phyloP scores from a whole-genome alignment of 2,329 filamentous ascomycete species.

The Curvularia verruculosa region DNA sequence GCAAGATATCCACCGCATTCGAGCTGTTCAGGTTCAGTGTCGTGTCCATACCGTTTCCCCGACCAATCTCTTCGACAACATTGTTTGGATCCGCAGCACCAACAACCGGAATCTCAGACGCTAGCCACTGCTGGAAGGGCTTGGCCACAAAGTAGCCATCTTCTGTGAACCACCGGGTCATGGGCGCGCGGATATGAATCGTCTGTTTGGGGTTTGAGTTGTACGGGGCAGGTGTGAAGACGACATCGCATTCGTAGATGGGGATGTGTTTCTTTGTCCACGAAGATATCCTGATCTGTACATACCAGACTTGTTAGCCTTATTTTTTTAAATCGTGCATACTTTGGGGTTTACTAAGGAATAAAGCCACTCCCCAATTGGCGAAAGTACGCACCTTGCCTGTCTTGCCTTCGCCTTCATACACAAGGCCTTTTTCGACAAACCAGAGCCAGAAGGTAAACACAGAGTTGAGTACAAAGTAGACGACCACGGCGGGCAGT shows the following conservation, averaged over 20 bases:
- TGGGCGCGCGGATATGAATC: constrained; percentile 66
- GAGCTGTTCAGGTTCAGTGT: constrained; percentile 38
- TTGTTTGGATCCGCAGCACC: constrained; percentile 68
- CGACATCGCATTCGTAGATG: constrained; percentile 76
- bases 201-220: constrained; percentile 47
- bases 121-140: constrained; percentile 80
- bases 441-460: constrained; percentile 85
- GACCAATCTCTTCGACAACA: constrained; percentile 53
- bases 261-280: constrained; percentile 79
- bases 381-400: constrained; percentile 63
- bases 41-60: constrained; percentile 38
- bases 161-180: constrained; percentile 73
- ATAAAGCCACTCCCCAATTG: not conserved
- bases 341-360: not conserved
- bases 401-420: constrained; percentile 72
- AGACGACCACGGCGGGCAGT: constrained; percentile 75
- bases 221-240: constrained; percentile 51
- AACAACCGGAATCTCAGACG: constrained; percentile 68
- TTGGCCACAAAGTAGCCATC: constrained; percentile 77
- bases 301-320: not conserved
- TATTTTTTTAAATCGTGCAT: not conserved
- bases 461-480: constrained; percentile 77
- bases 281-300: constrained; percentile 74
- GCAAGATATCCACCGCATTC: constrained; percentile 45
- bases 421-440: constrained; percentile 82